Evolutionary conservation across 345 rosid species (phyloP).

Genomic region (Pugionium cornutum): DNA sequence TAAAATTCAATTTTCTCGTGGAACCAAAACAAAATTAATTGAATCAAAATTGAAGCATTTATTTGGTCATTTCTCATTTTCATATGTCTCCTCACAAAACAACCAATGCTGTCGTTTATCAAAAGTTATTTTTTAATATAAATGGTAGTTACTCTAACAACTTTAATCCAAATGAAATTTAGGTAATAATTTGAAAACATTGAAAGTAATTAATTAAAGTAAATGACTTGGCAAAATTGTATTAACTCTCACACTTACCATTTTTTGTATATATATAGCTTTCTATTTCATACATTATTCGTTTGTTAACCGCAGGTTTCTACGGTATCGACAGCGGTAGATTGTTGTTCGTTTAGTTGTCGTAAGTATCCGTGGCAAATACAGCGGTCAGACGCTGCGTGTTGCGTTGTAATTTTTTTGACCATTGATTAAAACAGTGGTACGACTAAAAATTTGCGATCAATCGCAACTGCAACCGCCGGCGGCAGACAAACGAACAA

Average conservation of each 20-base stretch:
- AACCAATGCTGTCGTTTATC: neutral
- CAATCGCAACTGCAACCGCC: too few relatives aligned
- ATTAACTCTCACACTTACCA: slow-evolving; percentile 6
- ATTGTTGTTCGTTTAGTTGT: too few relatives aligned
- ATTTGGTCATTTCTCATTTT: slow-evolving; percentile 1
- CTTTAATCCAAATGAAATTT: slow-evolving; percentile 15
- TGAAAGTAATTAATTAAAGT: slow-evolving; percentile 22
- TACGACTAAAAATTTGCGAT: too few relatives aligned
- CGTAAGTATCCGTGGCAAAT: too few relatives aligned
- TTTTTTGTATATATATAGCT: slow-evolving; percentile 20
- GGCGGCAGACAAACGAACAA: too few relatives aligned
- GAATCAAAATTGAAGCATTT: neutral
- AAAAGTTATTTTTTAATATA: neutral
- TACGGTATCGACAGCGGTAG: too few relatives aligned
- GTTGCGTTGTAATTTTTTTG: too few relatives aligned
- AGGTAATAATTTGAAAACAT: slow-evolving; percentile 13
- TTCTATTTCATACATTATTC: slow-evolving; percentile 6
- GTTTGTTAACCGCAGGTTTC: too few relatives aligned
- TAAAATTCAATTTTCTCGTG: neutral
- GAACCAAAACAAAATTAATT: neutral
- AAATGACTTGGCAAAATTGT: slow-evolving; percentile 25
- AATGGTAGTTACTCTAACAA: slow-evolving; percentile 19
- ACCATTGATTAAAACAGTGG: too few relatives aligned
- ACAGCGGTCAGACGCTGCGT: too few relatives aligned
- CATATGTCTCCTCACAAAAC: neutral